Evolutionary conservation across 179 eudicot genomes (phyloP), one percentile per base, ranked within the genome.

Genomic region (Gypsophila paniculata): DNA sequence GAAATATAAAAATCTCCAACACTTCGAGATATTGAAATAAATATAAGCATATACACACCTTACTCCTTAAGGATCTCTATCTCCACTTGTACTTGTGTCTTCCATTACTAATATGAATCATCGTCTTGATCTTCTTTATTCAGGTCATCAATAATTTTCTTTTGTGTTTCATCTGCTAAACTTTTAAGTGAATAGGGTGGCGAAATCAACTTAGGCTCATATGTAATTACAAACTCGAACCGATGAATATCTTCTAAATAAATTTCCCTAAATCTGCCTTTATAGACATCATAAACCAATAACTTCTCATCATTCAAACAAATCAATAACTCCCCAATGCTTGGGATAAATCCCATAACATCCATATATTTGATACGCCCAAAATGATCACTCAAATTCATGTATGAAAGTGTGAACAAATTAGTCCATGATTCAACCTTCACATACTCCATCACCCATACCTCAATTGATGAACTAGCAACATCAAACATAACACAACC

Each of bases 361-460:
- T 69, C 61, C 61, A 69, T 34, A 18, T 51, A 69, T 0, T 1
- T 29, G 25, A 68, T 11, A 49, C n/a, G 22, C 0, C 5, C 13
- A 23, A 0, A 53, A 5, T 17, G 17, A 5, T 29, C 23, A 29
- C n/a, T 9, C 14, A 18, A 12, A 52, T 68, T 26, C 23, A 26
- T 3, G 15, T 25, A 25, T 12, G 61, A 39, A 34, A 69, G 0
- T 0, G 17, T 53, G 29, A 29, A 17, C 29, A 53, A 13, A 53
- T 69, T 69, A 14, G 48, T 52, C 72, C 72, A 69, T 34, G 72
- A 53, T 51, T 69, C 72, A 15, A 19, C 21, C n/a, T 54, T 55
- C 6, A 62, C 72, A 55, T 69, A 54, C 62, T 69, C 63, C 72
- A 69, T 69, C 10, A 69, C 63, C 63, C 72, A 69, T n/a, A 69